phyloP scores from a whole-genome alignment of 306 rosid genomes.

The Parietaria judaica region DNA sequence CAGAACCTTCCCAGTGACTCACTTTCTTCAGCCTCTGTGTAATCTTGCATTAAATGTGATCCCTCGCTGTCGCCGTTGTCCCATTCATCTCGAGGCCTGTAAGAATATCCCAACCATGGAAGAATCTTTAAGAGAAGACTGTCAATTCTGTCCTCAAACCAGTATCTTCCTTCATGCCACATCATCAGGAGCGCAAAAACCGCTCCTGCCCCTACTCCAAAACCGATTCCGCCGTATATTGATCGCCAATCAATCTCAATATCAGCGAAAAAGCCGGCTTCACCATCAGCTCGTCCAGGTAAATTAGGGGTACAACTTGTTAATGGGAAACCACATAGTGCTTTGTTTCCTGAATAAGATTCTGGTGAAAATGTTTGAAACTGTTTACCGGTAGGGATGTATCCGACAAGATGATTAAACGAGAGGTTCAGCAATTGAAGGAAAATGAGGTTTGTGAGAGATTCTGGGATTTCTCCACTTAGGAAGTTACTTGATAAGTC shows the following conservation, averaged over 20 bases:
- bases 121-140: constrained; percentile 44
- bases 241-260: constrained; percentile 54
- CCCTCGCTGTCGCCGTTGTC: constrained; percentile 18
- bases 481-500: constrained; percentile 32
- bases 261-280: neutral
- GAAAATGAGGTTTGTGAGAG: constrained; percentile 13
- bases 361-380: neutral
- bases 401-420: constrained; percentile 17
- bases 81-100: constrained; percentile 28
- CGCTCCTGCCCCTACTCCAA: constrained; percentile 76
- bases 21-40: constrained; percentile 15
- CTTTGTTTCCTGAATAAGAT: constrained; percentile 12
- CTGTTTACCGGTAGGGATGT: neutral
- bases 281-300: neutral
- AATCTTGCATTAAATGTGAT: constrained; percentile 12
- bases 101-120: constrained; percentile 44
- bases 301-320: neutral
- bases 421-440: constrained; percentile 25
- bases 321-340: constrained; percentile 29
- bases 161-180: constrained; percentile 63
- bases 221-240: constrained; percentile 58
- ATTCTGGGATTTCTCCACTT: constrained; percentile 13
- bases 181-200: constrained; percentile 40
- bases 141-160: constrained; percentile 45
- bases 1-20: constrained; percentile 44